Evolutionary conservation across 306 rosid species (phyloP), one percentile per base, ranked within the genome.

Genomic region (Ochetophila trinervis): DNA sequence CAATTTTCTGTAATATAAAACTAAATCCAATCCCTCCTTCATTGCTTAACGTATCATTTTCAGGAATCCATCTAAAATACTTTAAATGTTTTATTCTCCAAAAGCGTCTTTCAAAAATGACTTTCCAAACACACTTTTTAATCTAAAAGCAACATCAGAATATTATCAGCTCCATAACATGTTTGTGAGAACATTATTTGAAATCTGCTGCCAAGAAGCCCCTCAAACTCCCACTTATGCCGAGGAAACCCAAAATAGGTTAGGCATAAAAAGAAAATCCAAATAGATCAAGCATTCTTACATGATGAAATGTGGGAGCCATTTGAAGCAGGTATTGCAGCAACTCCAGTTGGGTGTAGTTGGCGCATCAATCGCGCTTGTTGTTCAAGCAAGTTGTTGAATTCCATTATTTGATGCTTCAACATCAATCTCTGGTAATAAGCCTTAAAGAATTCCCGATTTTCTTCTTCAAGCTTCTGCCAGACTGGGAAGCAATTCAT

Each of bases 401-500:
- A 89, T 69, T 93, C 87, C 17, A 60, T 5, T 47, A 93, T 93
- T 84, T 93, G 98, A 70, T 88, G 81, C 89, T 87, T 87, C 82
- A 93, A 84, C 79, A 76, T 67, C 82, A 93, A 68, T 63, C 97
- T 87, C 74, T 87, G 80, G 75, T 89, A 84, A 76, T 93, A 93
- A 60, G 98, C 94, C 75, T 68, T 80, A 79, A 93, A 93, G 76
- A 93, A 89, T 24, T 93, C 96, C 60, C 71, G 87, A 80, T 93
- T 93, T 76, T 93, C 94, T 74, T 89, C 94, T 79, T 93, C 91
- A 54, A 93, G 98, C 82, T 79, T 89, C 82, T 87, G 94, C 97
- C 97, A 93, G 74, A 93, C 98, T 93, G 90, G 58, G 71, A 80
- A 60, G 32, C 13, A 70, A 79, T 63, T 19, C n/a, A 52, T 6